Conservation (phyloP, 768 basidiomycete genomes). For the Scleroderma citrinum region DNA sequence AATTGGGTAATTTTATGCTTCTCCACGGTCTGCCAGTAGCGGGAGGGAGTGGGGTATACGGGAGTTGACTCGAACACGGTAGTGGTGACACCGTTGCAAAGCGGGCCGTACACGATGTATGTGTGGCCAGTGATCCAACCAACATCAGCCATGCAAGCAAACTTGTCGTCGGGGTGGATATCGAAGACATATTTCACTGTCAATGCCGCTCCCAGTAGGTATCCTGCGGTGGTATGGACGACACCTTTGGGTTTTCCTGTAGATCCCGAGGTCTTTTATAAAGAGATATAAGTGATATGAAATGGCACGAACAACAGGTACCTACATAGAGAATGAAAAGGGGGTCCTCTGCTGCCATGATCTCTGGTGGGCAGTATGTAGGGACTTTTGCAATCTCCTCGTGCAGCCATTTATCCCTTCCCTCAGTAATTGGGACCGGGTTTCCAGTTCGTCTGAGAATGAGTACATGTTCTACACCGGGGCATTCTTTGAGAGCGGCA, state of each 20-base stretch:
- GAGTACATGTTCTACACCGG: conserved; percentile 83
- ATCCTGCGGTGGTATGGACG: conserved; percentile 84
- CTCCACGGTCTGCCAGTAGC: conserved; percentile 96
- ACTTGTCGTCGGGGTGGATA: conserved; percentile 91
- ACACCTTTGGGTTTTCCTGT: conserved; percentile 98
- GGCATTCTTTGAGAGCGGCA: conserved; percentile 79
- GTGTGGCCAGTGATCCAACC: conserved; percentile 99
- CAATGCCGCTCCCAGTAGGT: conserved; percentile 85
- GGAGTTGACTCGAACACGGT: conserved; percentile 96
- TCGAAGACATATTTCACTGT: conserved; percentile 98
- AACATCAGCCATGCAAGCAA: conserved; percentile 97
- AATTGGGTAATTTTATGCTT: conserved; percentile 94
- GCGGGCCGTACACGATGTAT: conserved; percentile 95
- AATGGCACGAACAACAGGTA: conserved; percentile 8
- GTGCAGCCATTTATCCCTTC: conserved; percentile 95
- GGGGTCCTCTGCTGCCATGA: conserved; percentile 92
- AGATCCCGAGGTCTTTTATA: conserved; percentile 77
- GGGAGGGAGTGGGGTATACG: conserved; percentile 90
- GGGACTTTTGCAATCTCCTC: conserved; percentile 83
- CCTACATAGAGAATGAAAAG: conserved; percentile 97
- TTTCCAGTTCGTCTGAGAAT: conserved; percentile 87
- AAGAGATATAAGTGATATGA: conserved; percentile 5
- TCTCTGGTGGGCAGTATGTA: conserved; percentile 80
- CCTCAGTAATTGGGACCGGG: conserved; percentile 71
- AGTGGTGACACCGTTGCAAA: conserved; percentile 78